Evolutionary conservation across 768 basidiomycete genomes (phyloP).

Genomic region (Panaeolus papilionaceus): DNA sequence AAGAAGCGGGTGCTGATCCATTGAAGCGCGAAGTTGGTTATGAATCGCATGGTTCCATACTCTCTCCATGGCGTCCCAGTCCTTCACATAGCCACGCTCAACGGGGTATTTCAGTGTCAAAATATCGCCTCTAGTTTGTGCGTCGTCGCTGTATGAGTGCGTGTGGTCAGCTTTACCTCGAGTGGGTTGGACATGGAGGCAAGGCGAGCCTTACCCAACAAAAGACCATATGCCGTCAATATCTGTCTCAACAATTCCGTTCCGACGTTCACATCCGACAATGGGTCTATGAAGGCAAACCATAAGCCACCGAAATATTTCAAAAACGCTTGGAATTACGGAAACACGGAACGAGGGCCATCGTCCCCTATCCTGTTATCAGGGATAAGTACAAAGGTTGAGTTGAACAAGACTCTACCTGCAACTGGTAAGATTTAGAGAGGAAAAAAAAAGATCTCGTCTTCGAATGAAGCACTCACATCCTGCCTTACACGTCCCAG

Average conservation of each 20-base stretch:
- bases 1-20: constrained; percentile 89
- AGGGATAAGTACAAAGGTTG: background rate
- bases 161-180: background rate
- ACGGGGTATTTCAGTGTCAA: constrained; percentile 92
- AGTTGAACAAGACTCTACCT: background rate
- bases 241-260: background rate
- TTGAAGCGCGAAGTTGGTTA: constrained; percentile 85
- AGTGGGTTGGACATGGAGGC: too few relatives aligned
- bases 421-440: background rate
- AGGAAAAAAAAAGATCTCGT: background rate
- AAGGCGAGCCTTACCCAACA: background rate
- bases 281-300: background rate
- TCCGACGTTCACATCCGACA: background rate
- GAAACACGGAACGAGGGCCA: background rate
- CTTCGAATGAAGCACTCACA: background rate
- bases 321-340: background rate
- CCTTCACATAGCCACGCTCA: constrained; percentile 91
- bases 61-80: constrained; percentile 98
- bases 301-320: background rate
- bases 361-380: background rate
- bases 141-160: constrained; percentile 29
- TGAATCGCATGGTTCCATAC: constrained; percentile 96
- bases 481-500: background rate
- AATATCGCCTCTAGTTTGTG: constrained; percentile 79
- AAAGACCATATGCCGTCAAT: background rate